Evolutionary conservation across 2,329 filamentous ascomycete species (phyloP), one percentile per base, ranked within the genome.

Genomic region (Nigrospora sphaerica): DNA sequence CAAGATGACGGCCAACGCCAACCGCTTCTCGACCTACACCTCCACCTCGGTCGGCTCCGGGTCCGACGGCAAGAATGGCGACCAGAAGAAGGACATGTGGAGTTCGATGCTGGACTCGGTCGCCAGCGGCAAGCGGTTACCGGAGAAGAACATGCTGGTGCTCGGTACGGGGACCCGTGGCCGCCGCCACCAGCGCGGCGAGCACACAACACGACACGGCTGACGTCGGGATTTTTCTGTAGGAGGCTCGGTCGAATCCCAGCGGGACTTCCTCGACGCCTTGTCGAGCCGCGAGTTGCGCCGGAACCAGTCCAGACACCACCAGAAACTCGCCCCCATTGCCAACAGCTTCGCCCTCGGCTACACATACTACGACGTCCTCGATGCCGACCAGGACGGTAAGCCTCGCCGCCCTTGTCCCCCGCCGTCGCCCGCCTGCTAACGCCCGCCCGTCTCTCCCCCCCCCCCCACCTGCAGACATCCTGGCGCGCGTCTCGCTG

Each of bases 321-420:
- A 60, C 58, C 73, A 61, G 55, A 83, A 80, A 63, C 77, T 78
- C 50, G 85, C 88, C 2, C 88, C 89, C 18, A 80, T 95, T 60
- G 91, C 91, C 46, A 96, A 96, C 62, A 86, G 86, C 62, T 95
- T 95, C 66, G 91, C 91, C 12, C 71, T 96, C 49, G 91, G 91
- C 44, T 96, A 96, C 64, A 95, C 91, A 45, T 96, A 95, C 68
- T 89, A 95, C 64, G 89, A 96, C 67, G 89, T 96, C 34, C 75
- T 95, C 34, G 91, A 96, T 66, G 86, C 88, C 47, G 91, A 96
- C 62, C 90, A 95, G 65, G 92, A 96, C 74, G 88, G 88, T 90
- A 67, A 49, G 66, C 59, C 16, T n/a, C 32, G 19, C 19, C 40
- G 31, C 28, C 34, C 14, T 39, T 38, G 31, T 6, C 19, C 5